A percentile compares a stretch with the other conserved stretches of the same genome.
phyloP scores from a whole-genome alignment of 805 yeast genomes.

The Starmerella asiatica region DNA sequence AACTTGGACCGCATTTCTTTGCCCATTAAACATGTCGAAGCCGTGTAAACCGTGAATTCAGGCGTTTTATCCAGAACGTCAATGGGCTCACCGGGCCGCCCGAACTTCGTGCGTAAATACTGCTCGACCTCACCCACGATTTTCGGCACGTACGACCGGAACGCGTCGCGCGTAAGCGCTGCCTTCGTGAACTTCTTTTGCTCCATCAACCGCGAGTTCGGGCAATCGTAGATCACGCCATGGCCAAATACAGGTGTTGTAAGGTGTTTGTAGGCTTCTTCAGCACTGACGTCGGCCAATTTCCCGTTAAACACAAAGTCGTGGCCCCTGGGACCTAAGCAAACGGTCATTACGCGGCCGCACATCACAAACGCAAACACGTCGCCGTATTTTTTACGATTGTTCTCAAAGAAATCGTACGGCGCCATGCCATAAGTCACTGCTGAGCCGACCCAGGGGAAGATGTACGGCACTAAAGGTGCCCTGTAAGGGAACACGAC shows the following conservation, averaged over 20 bases:
- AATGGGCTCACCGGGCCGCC: constrained; percentile 23
- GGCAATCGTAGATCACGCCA: constrained; percentile 95
- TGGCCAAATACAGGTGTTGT: constrained; percentile 99
- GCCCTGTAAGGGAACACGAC: constrained; percentile 46
- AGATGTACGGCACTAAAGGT: constrained; percentile 81
- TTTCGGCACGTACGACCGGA: constrained; percentile 73
- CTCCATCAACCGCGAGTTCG: constrained; percentile 88
- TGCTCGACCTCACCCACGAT: constrained; percentile 63
- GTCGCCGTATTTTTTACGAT: constrained; percentile 79
- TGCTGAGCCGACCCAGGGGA: constrained; percentile 95
- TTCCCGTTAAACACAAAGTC: constrained; percentile 90
- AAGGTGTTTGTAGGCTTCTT: constrained; percentile 86
- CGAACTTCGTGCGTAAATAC: constrained; percentile 40
- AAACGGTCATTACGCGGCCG: constrained; percentile 90
- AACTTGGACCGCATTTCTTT: constrained; percentile 78
- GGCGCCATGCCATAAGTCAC: constrained; percentile 85
- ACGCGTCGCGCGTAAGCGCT: constrained; percentile 75
- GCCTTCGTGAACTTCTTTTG: constrained; percentile 93
- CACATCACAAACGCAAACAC: constrained; percentile 78
- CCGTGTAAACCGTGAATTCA: constrained; percentile 91
- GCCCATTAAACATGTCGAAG: constrained; percentile 82
- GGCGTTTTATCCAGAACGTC: constrained; percentile 73
- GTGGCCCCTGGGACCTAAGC: constrained; percentile 94
- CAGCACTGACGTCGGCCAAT: constrained; percentile 81
- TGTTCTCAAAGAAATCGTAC: constrained; percentile 68